Base-by-base conservation (phyloP, 306 rosid genomes). In the Quercus parvula region DNA sequence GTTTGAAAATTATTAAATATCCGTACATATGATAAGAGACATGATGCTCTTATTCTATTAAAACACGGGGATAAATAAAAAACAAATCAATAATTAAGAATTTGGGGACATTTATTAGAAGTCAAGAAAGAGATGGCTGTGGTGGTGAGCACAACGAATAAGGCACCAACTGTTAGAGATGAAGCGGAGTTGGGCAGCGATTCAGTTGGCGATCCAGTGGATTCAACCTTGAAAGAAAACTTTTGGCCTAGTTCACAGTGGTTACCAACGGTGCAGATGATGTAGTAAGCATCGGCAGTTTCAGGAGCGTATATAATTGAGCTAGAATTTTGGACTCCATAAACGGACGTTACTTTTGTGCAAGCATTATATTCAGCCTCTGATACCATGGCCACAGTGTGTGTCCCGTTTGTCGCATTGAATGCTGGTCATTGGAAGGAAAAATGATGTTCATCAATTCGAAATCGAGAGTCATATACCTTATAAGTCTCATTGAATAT, bases 231-330 rank as follows among this genome's bases (percentile, higher is more conserved):
- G 78, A 87, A 38, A 12, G 70, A 52, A 19, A 81, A 10, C 75
- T 78, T 84, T 58, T 78, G 84, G 72, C 90, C 88, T 27, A 1
- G 69, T 44, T 56, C 24, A 11, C 90, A 76, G 52, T 87, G 75
- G 30, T 75, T 18, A 9, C 30, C 35, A 8, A 79, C 18, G 75
- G 70, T 25, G 82, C 87, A 84, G 56, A 87, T 31, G 82, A 73
- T 81, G 84, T 58, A 85, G 51, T 4, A 64, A 18, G 81, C 7
- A 3, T 82, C 78, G 1, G 30, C 13, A 0, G 70, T 3, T 1
- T 0, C 7, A 33, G 77, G 81, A 14, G 35, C 30, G 46, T 22
- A 12, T 4, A 1, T 15, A 6, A 14, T 2, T 9, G 46, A 12
- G 25, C 25, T 15, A 5, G 7, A 8, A 38, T 7, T 7, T 5